Evolutionary conservation across 2,329 filamentous ascomycete species (phyloP), one percentile per base, ranked within the genome.

Genomic region (Byssothecium circinans): DNA sequence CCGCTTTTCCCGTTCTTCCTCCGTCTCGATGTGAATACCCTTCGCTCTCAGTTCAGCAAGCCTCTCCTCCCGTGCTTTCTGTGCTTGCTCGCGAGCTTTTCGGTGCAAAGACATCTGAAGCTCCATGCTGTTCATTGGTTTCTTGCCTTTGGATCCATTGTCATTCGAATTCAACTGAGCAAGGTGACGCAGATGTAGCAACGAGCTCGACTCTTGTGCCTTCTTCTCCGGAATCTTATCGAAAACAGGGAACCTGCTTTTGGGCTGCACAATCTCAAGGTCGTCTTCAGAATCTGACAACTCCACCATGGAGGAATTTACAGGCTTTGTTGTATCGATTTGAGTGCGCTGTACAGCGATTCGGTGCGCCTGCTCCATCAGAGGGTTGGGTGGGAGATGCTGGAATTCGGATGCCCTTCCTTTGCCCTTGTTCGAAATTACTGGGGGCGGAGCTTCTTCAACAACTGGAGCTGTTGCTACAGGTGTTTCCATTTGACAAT

Each of bases 1-100:
- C 66, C 95, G 87, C 27, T 83, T 82, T 64, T 91, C 88, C 17
- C 89, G 84, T 68, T 99, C 91, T 70, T 96, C 92, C 2, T 86
- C 83, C 0, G 89, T 96, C 68, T 91, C 87, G 15, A 97, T 78
- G 19, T 87, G 76, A 20, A 96, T 80, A 7, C 94, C 94, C 70
- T 88, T 90, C 10, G 87, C 85, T 61, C 82, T 84, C 33, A 99
- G 79, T 57, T 85, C 80, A 46, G 89, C 84, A 17, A 97, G 80
- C 45, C 86, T 86, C 57, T 89, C 85, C 50, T 89, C 83, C 43
- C 89, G 85, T 67, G 94, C 90, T 34, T 81, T 72, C 50, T 84
- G 84, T 36, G 91, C 91, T 70, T 99, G 94, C 50, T 87, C 80
- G 36, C 89, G 84, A 5, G 90, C 91, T 51, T 85, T 85, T 55